Evolutionary conservation across 192 early-diverging fungal genomes (phyloP), one percentile per base, ranked within the genome.

Genomic region (Linnemannia exigua): DNA sequence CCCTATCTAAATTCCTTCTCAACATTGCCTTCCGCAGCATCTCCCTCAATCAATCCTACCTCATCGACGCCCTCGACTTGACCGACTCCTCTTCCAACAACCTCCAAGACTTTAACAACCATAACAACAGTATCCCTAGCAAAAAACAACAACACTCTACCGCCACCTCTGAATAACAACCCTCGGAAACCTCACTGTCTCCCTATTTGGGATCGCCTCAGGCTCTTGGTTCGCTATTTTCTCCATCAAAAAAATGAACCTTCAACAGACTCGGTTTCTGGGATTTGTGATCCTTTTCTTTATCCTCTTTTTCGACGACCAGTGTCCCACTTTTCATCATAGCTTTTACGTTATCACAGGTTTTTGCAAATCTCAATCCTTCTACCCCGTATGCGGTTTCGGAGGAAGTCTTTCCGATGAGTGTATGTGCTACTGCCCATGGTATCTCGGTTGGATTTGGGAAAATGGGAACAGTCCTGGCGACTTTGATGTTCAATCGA

Each of bases 161-260:
- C 70, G 67, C 33, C 35, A 74, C 35, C 88, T 94, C 50, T 93
- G 89, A 88, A 93, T 92, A 80, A 93, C 90, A 37, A 84, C 96
- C 12, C 81, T 97, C 78, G 98, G 98, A 70, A 97, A 95, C 91
- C 89, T 97, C 76, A 96, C 97, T 74, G 92, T 99, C 78, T 95
- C 95, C 50, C 69, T 96, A 9, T 84, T 95, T 15, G 96, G 96
- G 16, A 92, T 93, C 20, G 91, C 98, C 3, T 97, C 98, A 47
- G 98, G 98, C 38, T 99, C 98, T 92, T 97, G 95, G 96, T 89
- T 99, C 80, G 87, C 95, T 1, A 96, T 99, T 70, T 94, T 95
- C 52, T 89, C 93, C 16, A 94, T 98, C 51, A 97, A 99, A 68
- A 86, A 81, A 63, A 75, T 95, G 19, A 97, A 97, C 73, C 95